Evolutionary conservation across 108 stramenopile genomes (phyloP), one percentile per base, ranked within the genome.

Genomic region (Stephanodiscus triporus): DNA sequence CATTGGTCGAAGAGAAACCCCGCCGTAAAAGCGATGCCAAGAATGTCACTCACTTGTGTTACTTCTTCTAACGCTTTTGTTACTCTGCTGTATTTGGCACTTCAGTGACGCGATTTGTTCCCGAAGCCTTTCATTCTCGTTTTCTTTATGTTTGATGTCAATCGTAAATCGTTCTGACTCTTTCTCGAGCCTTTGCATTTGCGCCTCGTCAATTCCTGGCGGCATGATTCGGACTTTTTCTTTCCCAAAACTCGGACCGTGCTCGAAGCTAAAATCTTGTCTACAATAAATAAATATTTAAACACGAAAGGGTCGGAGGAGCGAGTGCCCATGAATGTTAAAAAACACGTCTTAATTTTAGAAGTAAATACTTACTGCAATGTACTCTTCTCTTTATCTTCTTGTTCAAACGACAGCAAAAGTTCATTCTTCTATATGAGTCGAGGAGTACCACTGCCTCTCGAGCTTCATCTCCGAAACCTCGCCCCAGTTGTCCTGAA

Each of bases 161-260:
- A 43, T 61, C 4, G 36, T 40, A n/a, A 61, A 42, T 17, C 60
- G 60, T 6, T 40, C 37, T 9, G 60, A 40, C 60, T 61, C 60
- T 11, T 61, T 61, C 60, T 61, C 60, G 36, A 61, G 60, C 30
- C 60, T n/a, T 42, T 38, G n/a, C 13, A 61, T 37, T 40, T 40
- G 60, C 36, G 60, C 22, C 36, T 61, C 30, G 38, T 61, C 36
- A 22, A 61, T 40, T 4, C 36, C 38, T 42, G n/a, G 17, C n/a
- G n/a, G n/a, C 60, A n/a, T n/a, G n/a, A n/a, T n/a, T n/a, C n/a
- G n/a, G n/a, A n/a, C n/a, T n/a, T n/a, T n/a, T n/a, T n/a, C n/a
- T n/a, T n/a, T n/a, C n/a, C n/a, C n/a, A n/a, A n/a, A n/a, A n/a
- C n/a, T n/a, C n/a, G n/a, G n/a, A n/a, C n/a, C n/a, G n/a, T n/a